A percentile compares a stretch with the other conserved stretches of the same genome.
phyloP scores from a whole-genome alignment of 208 protist species.

The Sergeia podlipaevii region DNA sequence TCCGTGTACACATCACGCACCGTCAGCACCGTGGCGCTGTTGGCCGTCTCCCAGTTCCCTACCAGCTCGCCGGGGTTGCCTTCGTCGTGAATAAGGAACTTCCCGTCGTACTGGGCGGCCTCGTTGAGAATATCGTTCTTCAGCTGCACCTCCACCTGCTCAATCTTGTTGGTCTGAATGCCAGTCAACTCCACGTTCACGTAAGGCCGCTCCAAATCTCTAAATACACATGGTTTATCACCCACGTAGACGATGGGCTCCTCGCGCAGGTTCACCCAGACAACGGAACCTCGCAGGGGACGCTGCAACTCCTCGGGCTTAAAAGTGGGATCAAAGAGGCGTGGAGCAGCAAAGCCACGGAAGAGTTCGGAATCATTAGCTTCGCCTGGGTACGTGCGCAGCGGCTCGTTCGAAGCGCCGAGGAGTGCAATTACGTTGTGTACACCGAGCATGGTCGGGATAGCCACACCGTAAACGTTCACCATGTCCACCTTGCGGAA shows the following conservation, averaged over 20 bases:
- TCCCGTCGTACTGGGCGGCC: constrained; percentile 63
- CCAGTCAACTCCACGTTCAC: constrained; percentile 89
- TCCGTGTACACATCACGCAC: constrained; percentile 79
- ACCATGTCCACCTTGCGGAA: constrained; percentile 80
- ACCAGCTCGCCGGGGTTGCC: constrained; percentile 82
- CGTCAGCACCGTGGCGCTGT: constrained; percentile 70
- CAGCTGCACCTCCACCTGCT: constrained; percentile 72
- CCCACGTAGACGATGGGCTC: constrained; percentile 88
- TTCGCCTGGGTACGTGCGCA: constrained; percentile 64
- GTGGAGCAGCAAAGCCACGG: constrained; percentile 71
- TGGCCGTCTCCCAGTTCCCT: constrained; percentile 72
- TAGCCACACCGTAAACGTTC: constrained; percentile 87
- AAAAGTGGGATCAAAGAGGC: constrained; percentile 77
- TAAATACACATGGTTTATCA: constrained; percentile 82
- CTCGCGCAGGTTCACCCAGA: constrained; percentile 89
- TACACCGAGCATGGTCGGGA: constrained; percentile 76
- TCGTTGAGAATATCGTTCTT: constrained; percentile 75
- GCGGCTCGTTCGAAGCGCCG: constrained; percentile 62
- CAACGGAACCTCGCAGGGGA: constrained; percentile 75
- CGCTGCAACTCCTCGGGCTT: constrained; percentile 49
- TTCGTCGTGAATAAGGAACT: constrained; percentile 88
- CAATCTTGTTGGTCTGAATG: constrained; percentile 81
- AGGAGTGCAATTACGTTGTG: constrained; percentile 87
- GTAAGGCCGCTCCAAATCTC: constrained; percentile 81
- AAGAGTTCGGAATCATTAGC: constrained; percentile 76